Evolutionary conservation across 2,329 filamentous ascomycete species (phyloP), one percentile per base, ranked within the genome.

Genomic region (Parasarocladium wereldwijsianum): DNA sequence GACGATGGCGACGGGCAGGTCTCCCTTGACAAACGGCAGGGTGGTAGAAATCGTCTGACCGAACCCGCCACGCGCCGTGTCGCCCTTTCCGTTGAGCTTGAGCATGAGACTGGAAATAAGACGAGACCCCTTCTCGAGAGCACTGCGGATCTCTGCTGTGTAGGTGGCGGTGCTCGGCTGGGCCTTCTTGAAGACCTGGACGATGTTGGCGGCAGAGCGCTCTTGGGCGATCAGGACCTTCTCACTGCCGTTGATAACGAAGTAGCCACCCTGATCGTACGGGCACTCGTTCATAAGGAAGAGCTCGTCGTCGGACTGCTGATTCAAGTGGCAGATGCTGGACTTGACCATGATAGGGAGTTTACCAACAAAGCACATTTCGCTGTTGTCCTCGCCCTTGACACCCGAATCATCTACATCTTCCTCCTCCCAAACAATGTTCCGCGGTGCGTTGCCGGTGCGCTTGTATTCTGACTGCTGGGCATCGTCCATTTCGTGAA

Each of bases 161-260:
- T 90, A 93, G 2, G 85, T 86, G 38, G 84, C 93, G 8, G 84
- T 81, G 40, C 83, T 87, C n/a, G 85, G 84, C 42, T 77, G 71
- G 1, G 87, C 84, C 62, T 98, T 98, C 59, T 93, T 87, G 71
- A 98, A 98, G 17, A 98, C 87, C 57, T 98, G 90, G 5, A 98
- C 90, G 35, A 96, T 98, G 49, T 98, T 98, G 48, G 87, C 90
- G 23, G 90, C 90, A 50, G 86, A 94, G 38, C 90, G 80, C 56
- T 98, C 90, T 52, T 98, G 90, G 2, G 90, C 90, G 45, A 98
- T 98, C 42, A 98, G 61, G 14, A 98, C 90, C 65, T 98, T 98
- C 51, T 98, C 90, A 55, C 83, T 93, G 24, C 90, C 90, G 58
- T 98, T 98, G 66, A 98, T 98, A 45, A 98, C 84, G 49, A 98